phyloP scores from a whole-genome alignment of 768 basidiomycete species.

The Russula dissimulans region DNA sequence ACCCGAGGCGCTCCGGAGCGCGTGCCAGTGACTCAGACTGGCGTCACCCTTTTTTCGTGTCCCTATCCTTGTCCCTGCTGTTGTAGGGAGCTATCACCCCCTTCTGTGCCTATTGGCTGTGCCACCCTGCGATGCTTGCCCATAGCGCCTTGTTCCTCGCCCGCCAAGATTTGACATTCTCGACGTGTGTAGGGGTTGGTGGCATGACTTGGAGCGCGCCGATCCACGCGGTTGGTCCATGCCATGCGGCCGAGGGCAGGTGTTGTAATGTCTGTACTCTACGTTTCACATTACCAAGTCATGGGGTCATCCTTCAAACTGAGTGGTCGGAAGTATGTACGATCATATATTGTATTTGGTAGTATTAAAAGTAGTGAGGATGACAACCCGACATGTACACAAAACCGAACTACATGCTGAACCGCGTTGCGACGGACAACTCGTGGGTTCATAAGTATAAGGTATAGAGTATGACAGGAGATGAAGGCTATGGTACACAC shows the following conservation, averaged over 20 bases:
- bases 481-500: slow-evolving; percentile 7
- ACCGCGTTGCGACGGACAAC: neutral
- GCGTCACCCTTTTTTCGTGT: too few species aligned
- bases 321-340: neutral
- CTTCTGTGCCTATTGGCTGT: too few species aligned
- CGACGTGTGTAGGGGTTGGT: too few species aligned
- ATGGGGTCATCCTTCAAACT: neutral
- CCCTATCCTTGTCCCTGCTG: too few species aligned
- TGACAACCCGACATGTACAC: slow-evolving; percentile 5
- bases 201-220: neutral
- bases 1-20: too few species aligned
- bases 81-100: too few species aligned
- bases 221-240: neutral
- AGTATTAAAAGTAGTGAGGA: neutral
- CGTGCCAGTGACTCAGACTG: too few species aligned
- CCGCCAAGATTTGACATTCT: too few species aligned
- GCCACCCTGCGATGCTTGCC: too few species aligned
- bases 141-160: too few species aligned
- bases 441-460: slow-evolving; percentile 10
- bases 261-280: neutral
- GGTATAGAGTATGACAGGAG: slow-evolving; percentile 8
- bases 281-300: neutral
- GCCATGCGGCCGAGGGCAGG: neutral
- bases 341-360: neutral
- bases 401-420: neutral